phyloP scores from a whole-genome alignment of 768 basidiomycete genomes.

The Lactifluus echinatus region DNA sequence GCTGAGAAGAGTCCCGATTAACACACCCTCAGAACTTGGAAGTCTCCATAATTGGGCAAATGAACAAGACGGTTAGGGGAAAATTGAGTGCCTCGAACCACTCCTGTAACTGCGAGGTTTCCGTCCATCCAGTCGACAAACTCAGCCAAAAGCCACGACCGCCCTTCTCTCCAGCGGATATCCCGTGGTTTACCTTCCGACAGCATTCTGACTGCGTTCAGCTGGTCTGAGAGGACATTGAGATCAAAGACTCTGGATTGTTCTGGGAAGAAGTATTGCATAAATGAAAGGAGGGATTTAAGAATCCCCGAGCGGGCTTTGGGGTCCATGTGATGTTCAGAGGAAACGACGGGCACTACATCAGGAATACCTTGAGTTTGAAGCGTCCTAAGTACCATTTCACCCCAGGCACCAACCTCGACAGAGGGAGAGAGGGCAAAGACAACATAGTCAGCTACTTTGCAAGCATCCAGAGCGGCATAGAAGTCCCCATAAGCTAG shows the following conservation, averaged over 20 bases:
- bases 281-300: conserved; percentile 89
- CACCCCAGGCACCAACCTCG: conserved; percentile 82
- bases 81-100: conserved; percentile 69
- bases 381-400: conserved; percentile 76
- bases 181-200: conserved; percentile 79
- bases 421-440: conserved; percentile 71
- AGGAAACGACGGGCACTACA: conserved; percentile 64
- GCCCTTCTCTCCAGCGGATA: conserved; percentile 75
- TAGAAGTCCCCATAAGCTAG: conserved; percentile 67
- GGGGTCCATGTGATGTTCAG: conserved; percentile 41
- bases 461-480: conserved; percentile 72
- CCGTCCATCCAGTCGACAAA: conserved; percentile 56
- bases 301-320: conserved; percentile 62
- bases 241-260: conserved; percentile 73
- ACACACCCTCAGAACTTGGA: conserved; percentile 68
- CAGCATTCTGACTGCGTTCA: conserved; percentile 66
- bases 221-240: conserved; percentile 48
- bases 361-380: conserved; percentile 89
- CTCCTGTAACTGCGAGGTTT: conserved; percentile 66
- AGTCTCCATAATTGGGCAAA: conserved; percentile 83
- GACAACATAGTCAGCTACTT: conserved; percentile 85
- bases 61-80: conserved; percentile 83
- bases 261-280: conserved; percentile 87
- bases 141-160: conserved; percentile 70
- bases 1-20: background rate